Evolutionary conservation across 164 flowering plant genomes (phyloP).

Genomic region (Chloranthus sessilifolius): DNA sequence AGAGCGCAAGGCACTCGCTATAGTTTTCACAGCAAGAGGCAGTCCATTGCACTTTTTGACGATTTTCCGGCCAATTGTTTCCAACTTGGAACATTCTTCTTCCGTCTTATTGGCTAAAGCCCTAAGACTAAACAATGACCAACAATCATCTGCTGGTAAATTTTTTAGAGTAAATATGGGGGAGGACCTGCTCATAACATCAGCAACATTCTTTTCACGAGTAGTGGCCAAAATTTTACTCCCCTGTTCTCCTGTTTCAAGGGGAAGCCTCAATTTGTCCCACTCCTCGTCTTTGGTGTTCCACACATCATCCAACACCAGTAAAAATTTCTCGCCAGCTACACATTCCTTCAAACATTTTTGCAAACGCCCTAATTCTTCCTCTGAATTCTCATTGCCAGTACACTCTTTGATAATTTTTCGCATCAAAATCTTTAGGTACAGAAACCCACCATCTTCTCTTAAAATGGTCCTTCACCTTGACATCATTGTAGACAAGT

Average conservation of each 20-base stretch:
- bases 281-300: constrained; percentile 1
- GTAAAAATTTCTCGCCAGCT: neutral
- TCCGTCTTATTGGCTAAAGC: neutral
- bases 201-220: neutral
- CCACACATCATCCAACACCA: constrained; percentile 13
- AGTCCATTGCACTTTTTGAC: neutral
- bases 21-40: neutral
- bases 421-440: constrained; percentile 1
- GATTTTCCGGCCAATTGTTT: neutral
- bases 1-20: neutral
- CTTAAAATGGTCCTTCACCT: constrained; percentile 1
- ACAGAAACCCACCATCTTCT: constrained; percentile 7
- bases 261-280: neutral
- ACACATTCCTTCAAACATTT: neutral
- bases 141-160: constrained; percentile 2
- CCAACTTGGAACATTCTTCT: neutral
- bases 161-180: neutral
- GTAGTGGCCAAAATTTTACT: constrained; percentile 15
- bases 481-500: neutral
- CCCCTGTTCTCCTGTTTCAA: neutral
- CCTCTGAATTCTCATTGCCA: neutral
- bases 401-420: neutral
- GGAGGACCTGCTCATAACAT: neutral
- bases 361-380: neutral
- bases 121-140: constrained; percentile 4